These are phyloP conservation scores for Inosperma sp. DNA, from an alignment of 768 basidiomycete species.

Conservation along the genomic window DNA sequence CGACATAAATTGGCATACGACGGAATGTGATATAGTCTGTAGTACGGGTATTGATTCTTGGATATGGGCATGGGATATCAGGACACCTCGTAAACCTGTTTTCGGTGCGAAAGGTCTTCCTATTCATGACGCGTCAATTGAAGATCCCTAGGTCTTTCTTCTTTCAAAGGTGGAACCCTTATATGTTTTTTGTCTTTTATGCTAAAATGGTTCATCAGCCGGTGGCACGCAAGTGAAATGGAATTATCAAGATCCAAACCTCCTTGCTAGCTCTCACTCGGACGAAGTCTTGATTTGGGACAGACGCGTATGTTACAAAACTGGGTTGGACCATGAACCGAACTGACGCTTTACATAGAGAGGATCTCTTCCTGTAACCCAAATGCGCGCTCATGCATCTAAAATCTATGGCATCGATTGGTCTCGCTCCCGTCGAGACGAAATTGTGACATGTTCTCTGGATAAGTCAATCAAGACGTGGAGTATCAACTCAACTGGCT, in stretches of 20 bases:
- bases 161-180: conserved; percentile 37
- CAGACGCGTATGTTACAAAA: conserved; percentile 56
- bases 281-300: conserved; percentile 94
- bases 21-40: conserved; percentile 77
- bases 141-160: conserved; percentile 32
- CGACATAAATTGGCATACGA: conserved; percentile 96
- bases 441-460: conserved; percentile 90
- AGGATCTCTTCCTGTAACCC: conserved; percentile 76
- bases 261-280: conserved; percentile 86
- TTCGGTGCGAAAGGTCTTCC: conserved; percentile 63
- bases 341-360: conserved; percentile 49
- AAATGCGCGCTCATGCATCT: conserved; percentile 76
- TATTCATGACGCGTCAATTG: background rate
- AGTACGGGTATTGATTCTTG: conserved; percentile 94
- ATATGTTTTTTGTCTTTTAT: background rate
- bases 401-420: conserved; percentile 99
- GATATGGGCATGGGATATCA: conserved; percentile 92
- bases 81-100: conserved; percentile 63
- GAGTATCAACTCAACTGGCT: conserved; percentile 44
- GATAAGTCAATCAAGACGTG: conserved; percentile 92
- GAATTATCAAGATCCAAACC: conserved; percentile 82
- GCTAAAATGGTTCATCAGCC: conserved; percentile 36
- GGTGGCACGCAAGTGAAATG: conserved; percentile 96
- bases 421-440: conserved; percentile 68
- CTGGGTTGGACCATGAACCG: background rate